phyloP scores from a whole-genome alignment of 768 basidiomycete species.

The Cyathus striatus region DNA sequence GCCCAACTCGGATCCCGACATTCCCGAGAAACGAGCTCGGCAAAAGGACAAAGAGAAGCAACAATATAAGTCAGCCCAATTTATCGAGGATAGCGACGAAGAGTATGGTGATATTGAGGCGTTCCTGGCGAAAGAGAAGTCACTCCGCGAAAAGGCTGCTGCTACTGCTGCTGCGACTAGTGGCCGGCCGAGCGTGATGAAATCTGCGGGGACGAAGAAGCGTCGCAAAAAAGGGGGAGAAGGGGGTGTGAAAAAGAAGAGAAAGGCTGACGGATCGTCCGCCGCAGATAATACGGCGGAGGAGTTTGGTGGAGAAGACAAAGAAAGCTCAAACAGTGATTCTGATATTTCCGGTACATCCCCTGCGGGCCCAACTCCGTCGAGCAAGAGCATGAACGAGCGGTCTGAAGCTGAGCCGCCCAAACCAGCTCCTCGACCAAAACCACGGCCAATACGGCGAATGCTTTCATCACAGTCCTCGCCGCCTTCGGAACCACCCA shows the following conservation, averaged over 20 bases:
- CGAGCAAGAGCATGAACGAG: no score
- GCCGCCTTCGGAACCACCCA: not conserved
- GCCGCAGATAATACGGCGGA: slow-evolving; percentile 9
- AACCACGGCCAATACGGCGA: slow-evolving; percentile 32
- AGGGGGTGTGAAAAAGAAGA: slow-evolving; percentile 21
- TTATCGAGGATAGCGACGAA: slow-evolving; percentile 88
- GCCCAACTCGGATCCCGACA: slow-evolving; percentile 37
- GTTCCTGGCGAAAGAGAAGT: slow-evolving; percentile 76
- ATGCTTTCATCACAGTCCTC: slow-evolving; percentile 3
- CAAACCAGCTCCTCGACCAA: slow-evolving; percentile 27
- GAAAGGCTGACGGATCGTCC: slow-evolving; percentile 22
- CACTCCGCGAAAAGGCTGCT: slow-evolving; percentile 48
- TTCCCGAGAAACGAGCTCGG: slow-evolving; percentile 49
- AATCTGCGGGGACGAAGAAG: slow-evolving; percentile 44
- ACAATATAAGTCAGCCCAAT: slow-evolving; percentile 81
- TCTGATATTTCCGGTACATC: slow-evolving; percentile 4
- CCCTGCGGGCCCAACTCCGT: no score
- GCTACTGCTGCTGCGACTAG: slow-evolving; percentile 38
- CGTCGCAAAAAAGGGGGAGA: slow-evolving; percentile 35
- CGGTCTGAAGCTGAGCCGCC: no score
- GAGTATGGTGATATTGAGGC: slow-evolving; percentile 77
- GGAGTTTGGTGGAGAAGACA: slow-evolving; percentile 17
- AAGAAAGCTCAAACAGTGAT: slow-evolving; percentile 15
- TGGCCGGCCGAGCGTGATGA: slow-evolving; percentile 46
- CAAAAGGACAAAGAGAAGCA: slow-evolving; percentile 55